Evolutionary conservation across 306 rosid genomes (phyloP), one percentile per base, ranked within the genome.

Genomic region (Vigna radiata): DNA sequence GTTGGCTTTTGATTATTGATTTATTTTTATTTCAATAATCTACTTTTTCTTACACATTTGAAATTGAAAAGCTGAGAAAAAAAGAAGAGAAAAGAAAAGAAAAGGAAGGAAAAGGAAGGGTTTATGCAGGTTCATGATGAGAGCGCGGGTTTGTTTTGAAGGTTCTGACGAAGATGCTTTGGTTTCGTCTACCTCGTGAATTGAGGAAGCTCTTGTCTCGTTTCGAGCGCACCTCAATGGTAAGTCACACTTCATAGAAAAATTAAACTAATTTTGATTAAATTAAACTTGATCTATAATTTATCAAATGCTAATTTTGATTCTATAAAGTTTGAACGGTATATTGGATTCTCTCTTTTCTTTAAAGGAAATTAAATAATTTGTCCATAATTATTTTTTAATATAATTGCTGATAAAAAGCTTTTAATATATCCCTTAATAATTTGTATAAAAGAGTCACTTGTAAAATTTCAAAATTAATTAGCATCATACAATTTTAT

Each of bases 161-260:
- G 23, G 33, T 7, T 59, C 17, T 12, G 52, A 47, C 3, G 47
- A 19, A 47, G 9, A 4, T 14, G 2, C 27, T 2, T 65, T 17
- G 23, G 53, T 41, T 65, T 19, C 18, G 37, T 29, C 62, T 5
- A 11, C 76, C 79, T 83, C 81, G 83, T 72, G 81, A 78, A 76
- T 47, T 63, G 77, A 44, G 82, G 41, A 60, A 8, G 3, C 14
- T 14, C 56, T 76, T 80, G 83, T 77, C 66, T 15, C 9, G 31
- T 33, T 29, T 29, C 2, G n/a, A 46, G 29, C 70, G 5, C 21
- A 84, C 77, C 83, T 53, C 61, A 3, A 68, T 39, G 79, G 46
- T 13, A 8, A 0, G 8, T 62, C 8, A 55, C 16, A 19, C 1
- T 39, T 39, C 44, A 39, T 39, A 39, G 2, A 39, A 36, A 39